These are phyloP conservation scores for Zasmidium cellare DNA, from an alignment of 2,329 filamentous ascomycete genomes.

Conservation along the genomic window DNA sequence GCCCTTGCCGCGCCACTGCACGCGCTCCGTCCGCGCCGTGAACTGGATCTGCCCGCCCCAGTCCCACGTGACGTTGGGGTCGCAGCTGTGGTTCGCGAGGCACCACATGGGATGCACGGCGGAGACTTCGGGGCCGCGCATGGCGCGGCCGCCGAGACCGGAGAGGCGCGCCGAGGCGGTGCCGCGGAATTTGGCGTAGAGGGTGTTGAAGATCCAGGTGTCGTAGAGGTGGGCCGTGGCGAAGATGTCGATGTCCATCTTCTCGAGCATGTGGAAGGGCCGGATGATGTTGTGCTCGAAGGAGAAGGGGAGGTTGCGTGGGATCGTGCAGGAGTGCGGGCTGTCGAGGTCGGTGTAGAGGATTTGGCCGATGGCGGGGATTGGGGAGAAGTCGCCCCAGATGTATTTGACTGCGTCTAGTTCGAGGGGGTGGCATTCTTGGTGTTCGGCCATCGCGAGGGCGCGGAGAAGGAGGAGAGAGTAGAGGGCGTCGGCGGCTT, in stretches of 20 bases:
- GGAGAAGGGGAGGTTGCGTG: constrained; percentile 71
- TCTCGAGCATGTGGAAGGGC: constrained; percentile 76
- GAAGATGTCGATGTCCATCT: constrained; percentile 81
- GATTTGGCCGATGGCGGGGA: constrained; percentile 7
- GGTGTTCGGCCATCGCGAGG: constrained; percentile 62
- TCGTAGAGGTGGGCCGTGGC: constrained; percentile 58
- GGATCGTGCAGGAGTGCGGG: constrained; percentile 26
- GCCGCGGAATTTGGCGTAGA: constrained; percentile 90
- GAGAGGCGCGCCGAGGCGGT: constrained; percentile 85
- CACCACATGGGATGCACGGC: constrained; percentile 97
- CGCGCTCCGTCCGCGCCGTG: constrained; percentile 59
- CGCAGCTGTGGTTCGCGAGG: constrained; percentile 92
- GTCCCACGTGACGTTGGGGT: constrained; percentile 93
- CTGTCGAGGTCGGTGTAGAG: constrained; percentile 18
- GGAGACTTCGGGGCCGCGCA: constrained; percentile 84
- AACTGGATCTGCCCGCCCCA: constrained; percentile 81
- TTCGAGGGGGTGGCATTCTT: constrained; percentile 58
- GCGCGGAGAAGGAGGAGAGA: constrained; percentile 59
- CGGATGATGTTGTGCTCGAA: constrained; percentile 74
- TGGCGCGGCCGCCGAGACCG: constrained; percentile 48
- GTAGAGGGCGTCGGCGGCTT: constrained; percentile 62
- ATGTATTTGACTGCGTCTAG: constrained; percentile 63
- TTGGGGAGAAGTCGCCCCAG: constrained; percentile 60
- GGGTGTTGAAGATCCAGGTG: constrained; percentile 83
- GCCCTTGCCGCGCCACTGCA: constrained; percentile 48